Percentiles rank a stretch among this genome's conserved stretches.
Conservation (phyloP, 768 basidiomycete genomes). For the Lentinula detonsa region DNA sequence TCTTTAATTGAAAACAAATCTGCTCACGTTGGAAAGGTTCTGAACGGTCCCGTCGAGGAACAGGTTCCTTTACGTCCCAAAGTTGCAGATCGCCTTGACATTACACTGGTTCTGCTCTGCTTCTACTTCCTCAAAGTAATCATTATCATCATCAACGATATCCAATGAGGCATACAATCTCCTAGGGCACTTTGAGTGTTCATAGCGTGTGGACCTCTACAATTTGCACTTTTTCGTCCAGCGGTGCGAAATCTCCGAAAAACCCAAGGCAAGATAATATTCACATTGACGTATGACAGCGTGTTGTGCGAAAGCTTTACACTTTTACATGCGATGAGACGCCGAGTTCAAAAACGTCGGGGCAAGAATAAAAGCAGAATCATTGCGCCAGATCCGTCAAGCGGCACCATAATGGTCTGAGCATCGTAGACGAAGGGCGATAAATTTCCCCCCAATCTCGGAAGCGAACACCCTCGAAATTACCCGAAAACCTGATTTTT, state of each 20-base stretch:
- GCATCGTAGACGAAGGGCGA: not conserved
- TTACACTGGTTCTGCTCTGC: slow-evolving; percentile 2
- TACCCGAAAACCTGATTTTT: not conserved
- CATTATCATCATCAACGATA: not conserved
- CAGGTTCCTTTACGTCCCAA: not conserved
- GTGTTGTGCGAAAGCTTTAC: not conserved
- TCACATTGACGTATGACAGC: not conserved
- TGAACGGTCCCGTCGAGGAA: not conserved
- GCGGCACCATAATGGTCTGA: not conserved
- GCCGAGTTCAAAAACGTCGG: not conserved
- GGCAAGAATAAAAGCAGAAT: not conserved
- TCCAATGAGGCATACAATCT: not conserved
- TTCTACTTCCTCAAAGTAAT: not conserved
- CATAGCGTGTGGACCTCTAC: not conserved
- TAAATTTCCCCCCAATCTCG: not conserved
- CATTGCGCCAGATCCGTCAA: not conserved
- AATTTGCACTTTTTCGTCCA: not conserved
- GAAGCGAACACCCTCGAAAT: not conserved
- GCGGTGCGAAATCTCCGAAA: not conserved
- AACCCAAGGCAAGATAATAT: no score
- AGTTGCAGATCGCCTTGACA: slow-evolving; percentile 19
- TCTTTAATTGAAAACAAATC: no score
- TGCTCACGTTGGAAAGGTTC: not conserved
- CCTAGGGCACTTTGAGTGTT: not conserved
- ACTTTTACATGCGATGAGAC: not conserved